Evolutionary conservation across 495 filamentous ascomycete genomes (phyloP).

Genomic region (Aspergillus nidulans): DNA sequence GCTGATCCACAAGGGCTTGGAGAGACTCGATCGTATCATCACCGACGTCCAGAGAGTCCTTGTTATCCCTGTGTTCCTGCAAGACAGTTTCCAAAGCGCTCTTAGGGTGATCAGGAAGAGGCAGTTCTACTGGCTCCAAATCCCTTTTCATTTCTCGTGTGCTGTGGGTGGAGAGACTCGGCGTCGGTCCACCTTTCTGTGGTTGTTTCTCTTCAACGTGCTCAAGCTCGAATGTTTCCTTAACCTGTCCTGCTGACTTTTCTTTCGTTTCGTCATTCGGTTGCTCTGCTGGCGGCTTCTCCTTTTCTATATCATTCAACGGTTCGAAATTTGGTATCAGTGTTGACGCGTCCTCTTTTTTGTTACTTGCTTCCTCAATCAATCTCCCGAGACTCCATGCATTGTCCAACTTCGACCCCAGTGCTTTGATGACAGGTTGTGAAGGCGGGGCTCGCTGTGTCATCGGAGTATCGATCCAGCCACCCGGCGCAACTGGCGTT

Average conservation of each 20-base stretch:
- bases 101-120: slow-evolving; percentile 43
- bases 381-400: neutral
- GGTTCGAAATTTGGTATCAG: neutral
- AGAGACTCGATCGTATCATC: slow-evolving; percentile 62
- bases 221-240: neutral
- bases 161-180: neutral
- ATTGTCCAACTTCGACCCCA: neutral
- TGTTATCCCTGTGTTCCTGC: slow-evolving; percentile 45
- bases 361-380: neutral
- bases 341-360: neutral
- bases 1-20: slow-evolving; percentile 48
- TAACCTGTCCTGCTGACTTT: neutral
- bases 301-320: neutral
- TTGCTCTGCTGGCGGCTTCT: neutral
- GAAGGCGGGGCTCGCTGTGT: slow-evolving; percentile 29
- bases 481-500: slow-evolving; percentile 47
- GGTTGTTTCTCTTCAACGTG: neutral
- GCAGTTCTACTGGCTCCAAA: slow-evolving; percentile 15
- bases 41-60: slow-evolving; percentile 42
- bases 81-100: slow-evolving; percentile 52
- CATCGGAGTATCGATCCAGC: slow-evolving; percentile 51
- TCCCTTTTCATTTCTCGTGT: neutral
- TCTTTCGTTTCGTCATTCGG: neutral
- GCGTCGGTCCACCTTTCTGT: neutral
- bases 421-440: neutral